Evolutionary conservation across 805 yeast genomes (phyloP).

Genomic region (Yueomyces sp.): DNA sequence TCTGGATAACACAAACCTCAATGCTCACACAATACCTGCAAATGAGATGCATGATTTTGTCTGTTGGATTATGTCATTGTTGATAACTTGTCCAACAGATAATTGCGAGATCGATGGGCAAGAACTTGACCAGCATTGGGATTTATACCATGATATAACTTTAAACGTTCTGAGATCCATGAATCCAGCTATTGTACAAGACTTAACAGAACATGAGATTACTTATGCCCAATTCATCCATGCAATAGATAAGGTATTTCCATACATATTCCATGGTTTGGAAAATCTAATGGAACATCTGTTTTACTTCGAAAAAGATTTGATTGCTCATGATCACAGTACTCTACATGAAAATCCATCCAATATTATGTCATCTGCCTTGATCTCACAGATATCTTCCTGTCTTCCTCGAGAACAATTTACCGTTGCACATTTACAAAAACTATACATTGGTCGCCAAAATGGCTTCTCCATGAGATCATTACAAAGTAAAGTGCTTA

Average conservation of each 20-base stretch:
- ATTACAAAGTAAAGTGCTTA: constrained; percentile 67
- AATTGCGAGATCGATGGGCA: constrained; percentile 18
- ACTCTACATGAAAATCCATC: constrained; percentile 1
- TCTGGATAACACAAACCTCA: constrained; percentile 32
- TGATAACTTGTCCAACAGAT: constrained; percentile 26
- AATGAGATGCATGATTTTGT: constrained; percentile 30
- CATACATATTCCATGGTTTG: constrained; percentile 33
- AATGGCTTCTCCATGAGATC: constrained; percentile 80
- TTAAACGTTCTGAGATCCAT: constrained; percentile 36
- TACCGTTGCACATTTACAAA: constrained; percentile 19
- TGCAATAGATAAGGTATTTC: constrained; percentile 25
- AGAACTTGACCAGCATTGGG: constrained; percentile 25
- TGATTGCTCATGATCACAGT: constrained; percentile 3
- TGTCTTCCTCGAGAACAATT: constrained; percentile 23
- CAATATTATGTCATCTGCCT: constrained; percentile 19
- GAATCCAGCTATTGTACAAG: constrained; percentile 24
- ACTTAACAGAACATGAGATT: constrained; percentile 11
- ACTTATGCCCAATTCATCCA: constrained; percentile 23
- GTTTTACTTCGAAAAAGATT: constrained; percentile 22
- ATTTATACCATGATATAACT: constrained; percentile 28
- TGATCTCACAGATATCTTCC: constrained; percentile 30
- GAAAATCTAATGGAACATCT: constrained; percentile 31
- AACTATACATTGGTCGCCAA: constrained; percentile 56
- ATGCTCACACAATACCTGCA: constrained; percentile 27
- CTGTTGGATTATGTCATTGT: constrained; percentile 35